Evolutionary conservation across 2,329 filamentous ascomycete species (phyloP), one percentile per base, ranked within the genome.

Genomic region (Verticillium nubilum): DNA sequence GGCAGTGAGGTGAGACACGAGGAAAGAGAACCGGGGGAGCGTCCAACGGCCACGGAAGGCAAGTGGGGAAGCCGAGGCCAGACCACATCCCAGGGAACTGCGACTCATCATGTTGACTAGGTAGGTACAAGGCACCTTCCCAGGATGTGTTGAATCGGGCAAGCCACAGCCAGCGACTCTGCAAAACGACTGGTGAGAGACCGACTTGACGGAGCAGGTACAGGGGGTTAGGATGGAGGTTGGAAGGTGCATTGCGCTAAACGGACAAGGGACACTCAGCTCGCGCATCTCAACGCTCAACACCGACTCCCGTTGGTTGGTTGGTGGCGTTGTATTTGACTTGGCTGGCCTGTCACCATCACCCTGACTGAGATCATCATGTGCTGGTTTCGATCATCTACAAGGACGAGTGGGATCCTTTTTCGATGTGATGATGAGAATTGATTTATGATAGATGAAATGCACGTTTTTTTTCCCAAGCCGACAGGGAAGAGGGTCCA

Each of bases 1-100:
- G 54, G 54, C 15, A 56, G 23, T 56, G 54, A 56, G 54, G 23
- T 56, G 54, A 56, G 54, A 56, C 54, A 56, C 19, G 31, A 33
- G 42, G 42, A 47, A 47, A 47, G 42, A 47, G 42, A 47, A 47
- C 19, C 42, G 37, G 19, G 19, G n/a, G 42, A 31, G 29, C 13
- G n/a, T n/a, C n/a, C 42, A 47, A 47, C 42, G 42, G 42, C 42
- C 17, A 23, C 42, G 42, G 42, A 19, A 47, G 19, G 42, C 42
- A 47, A 47, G 42, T 47, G 42, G 42, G 42, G 42, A 47, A 19
- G 9, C 42, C 42, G 23, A 25, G 42, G 13, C 42, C 12, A 10
- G n/a, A 47, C 19, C 19, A 23, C 7, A 25, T 19, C n/a, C 4
- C 6, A 23, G 19, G 35, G 52, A 54, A 54, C n/a, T 27, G 27